Conservation (phyloP, 108 stramenopile genomes). For the Nitzschia palea region DNA sequence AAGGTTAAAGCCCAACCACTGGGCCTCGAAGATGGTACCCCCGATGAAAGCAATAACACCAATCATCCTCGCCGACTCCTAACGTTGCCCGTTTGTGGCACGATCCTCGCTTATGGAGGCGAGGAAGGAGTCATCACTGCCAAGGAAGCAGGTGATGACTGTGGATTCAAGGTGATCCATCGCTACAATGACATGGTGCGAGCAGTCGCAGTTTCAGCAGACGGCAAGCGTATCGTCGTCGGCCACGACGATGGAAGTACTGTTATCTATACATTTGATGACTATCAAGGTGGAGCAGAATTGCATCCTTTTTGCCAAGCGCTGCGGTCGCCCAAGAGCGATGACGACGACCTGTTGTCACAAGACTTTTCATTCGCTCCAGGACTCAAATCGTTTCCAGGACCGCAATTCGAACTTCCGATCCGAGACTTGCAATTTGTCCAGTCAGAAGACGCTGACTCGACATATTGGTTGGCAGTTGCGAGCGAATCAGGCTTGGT, state of each 20-base stretch:
- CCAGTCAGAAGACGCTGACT: background rate
- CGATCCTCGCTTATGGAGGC: conserved; percentile 69
- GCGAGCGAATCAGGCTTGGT: conserved; percentile 61
- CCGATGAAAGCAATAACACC: conserved; percentile 18
- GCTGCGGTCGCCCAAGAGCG: conserved; percentile 7
- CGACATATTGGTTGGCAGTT: conserved; percentile 46
- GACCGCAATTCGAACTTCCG: conserved; percentile 57
- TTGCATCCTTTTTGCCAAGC: conserved; percentile 38
- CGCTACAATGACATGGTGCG: conserved; percentile 66
- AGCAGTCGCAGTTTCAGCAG: conserved; percentile 54
- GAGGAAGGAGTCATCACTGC: conserved; percentile 56
- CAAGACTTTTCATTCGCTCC: conserved; percentile 3
- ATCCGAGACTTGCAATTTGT: conserved; percentile 58
- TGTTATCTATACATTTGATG: conserved; percentile 53
- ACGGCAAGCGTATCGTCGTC: conserved; percentile 63
- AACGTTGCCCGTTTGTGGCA: conserved; percentile 15
- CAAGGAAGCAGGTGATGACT: background rate
- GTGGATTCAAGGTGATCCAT: conserved; percentile 13
- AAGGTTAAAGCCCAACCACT: conserved; percentile 1
- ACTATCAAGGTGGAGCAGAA: background rate
- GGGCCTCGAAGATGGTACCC: conserved; percentile 15
- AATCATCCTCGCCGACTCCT: conserved; percentile 42
- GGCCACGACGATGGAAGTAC: conserved; percentile 70
- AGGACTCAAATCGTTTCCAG: conserved; percentile 17
- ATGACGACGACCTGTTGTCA: conserved; percentile 18